Base-by-base conservation (phyloP, 2,329 filamentous ascomycete species). In the Nigrospora osmanthi region DNA sequence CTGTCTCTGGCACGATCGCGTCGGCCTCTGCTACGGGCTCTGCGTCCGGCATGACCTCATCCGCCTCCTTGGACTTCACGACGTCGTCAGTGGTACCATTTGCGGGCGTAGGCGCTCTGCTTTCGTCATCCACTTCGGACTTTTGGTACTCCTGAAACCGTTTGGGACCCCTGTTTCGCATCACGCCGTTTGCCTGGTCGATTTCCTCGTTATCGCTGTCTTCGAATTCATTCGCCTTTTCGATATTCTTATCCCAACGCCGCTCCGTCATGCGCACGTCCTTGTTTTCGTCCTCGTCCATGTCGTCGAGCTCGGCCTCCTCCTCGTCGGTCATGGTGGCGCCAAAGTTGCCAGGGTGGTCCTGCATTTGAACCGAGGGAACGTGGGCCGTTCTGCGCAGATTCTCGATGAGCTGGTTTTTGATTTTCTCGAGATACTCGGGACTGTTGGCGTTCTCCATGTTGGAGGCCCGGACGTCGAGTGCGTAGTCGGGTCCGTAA, bases 151-250 rank as follows among this genome's bases (percentile, higher is more conserved):
- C 75, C 42, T 65, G 67, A 52, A 80, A 80, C 2, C 48, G 42
- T n/a, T 49, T 49, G 1, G 69, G 69, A 15, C 73, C 72, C 52
- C 71, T 70, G 45, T 65, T 69, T 28, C 68, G 72, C 30, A 69
- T 73, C 35, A 89, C 76, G 14, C 89, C 91, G 53, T 93, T 88
- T 34, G 77, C 75, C 36, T 72, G 72, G 36, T 78, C 78, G 64
- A 89, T 80, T 11, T 95, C 89, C 55, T 97, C 91, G 48, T 95
- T 89, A 49, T 95, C 89, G 51, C 87, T 94, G 37, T 93, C 87
- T 47, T 89, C 87, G 37, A 90, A 80, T 59, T 96, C 91, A 54
- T 86, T 87, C 9, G 87, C 80, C 47, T 87, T 80, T 43, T 82
- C 78, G 23, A 89, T 76, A 40, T 78, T 82, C 63, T 89, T 83